Evolutionary conservation across 2,329 filamentous ascomycete genomes (phyloP).

Genomic region (Teratosphaeria nubilosa): DNA sequence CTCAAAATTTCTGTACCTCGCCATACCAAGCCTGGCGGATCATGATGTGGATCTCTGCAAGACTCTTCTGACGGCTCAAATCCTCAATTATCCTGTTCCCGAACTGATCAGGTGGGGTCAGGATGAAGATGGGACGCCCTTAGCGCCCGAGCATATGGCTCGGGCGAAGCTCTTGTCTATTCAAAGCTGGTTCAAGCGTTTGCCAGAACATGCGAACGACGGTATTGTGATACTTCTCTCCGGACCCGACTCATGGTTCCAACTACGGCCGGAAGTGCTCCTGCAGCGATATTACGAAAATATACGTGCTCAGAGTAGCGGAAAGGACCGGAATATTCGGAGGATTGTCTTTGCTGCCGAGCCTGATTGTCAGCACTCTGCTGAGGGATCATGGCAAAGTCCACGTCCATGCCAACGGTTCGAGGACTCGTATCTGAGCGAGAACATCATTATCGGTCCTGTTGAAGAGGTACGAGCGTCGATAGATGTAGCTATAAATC

Average conservation of each 20-base stretch:
- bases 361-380: not conserved
- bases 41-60: not conserved
- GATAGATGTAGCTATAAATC: not conserved
- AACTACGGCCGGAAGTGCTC: not conserved
- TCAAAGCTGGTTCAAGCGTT: not conserved
- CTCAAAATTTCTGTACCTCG: not conserved
- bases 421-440: not conserved
- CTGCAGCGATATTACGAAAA: not conserved
- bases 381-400: not conserved
- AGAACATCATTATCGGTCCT: not conserved
- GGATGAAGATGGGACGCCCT: not conserved
- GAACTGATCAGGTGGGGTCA: not conserved
- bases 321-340: not conserved
- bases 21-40: not conserved
- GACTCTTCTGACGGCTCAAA: not conserved
- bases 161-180: not conserved
- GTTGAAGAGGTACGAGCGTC: not conserved
- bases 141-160: not conserved
- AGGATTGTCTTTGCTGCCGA: not conserved
- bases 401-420: not conserved
- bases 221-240: not conserved
- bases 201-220: not conserved
- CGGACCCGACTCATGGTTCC: not conserved
- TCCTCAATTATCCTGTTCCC: not conserved
- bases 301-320: not conserved